Base-by-base conservation (phyloP, 768 basidiomycete species). In the Cubamyces sp. region DNA sequence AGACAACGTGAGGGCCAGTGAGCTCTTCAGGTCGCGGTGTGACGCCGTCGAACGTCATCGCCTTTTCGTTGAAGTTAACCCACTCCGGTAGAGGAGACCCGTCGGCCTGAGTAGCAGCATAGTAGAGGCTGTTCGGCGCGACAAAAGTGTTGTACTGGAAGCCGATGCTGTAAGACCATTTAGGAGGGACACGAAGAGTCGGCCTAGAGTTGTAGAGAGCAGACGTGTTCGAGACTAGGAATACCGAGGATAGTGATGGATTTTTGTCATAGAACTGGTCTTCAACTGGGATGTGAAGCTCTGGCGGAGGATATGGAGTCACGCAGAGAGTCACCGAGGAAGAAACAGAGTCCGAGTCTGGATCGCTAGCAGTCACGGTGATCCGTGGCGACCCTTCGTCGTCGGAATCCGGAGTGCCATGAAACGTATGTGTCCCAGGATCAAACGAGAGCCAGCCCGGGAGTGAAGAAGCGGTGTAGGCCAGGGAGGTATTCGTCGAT, bases 151-250 rank as follows among this genome's bases (percentile, higher is more conserved):
- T 77, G 61, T 83, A 78, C 53, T 86, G 75, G 67, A 97, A 85
- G 15, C 95, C 96, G 60, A 98, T 82, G 68, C 92, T 93, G 76
- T 96, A 98, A 0, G 91, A 92, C 94, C 94, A 96, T 47, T 77
- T 74, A 7, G 84, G 84, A 1, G 93, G 94, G 11, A 96, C 84
- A 53, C 94, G 80, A 57, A 97, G 71, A 51, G 81, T 77, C 57
- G 87, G 87, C 51, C 75, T 77, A 48, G 73, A 68, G 4, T 47
- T 23, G 28, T 71, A 69, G 30, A 92, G 75, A 15, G 87, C 84
- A 21, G 90, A 89, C 46, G 79, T 77, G 2, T 80, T 74, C n/a
- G 84, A 77, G 42, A 92, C 75, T 58, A 85, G 73, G 68, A 85
- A 93, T 39, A 92, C 89, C 5, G 93, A 94, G 4, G 91, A 90